phyloP scores from a whole-genome alignment of 768 basidiomycete genomes.

The Stropharia rugosoannulata region DNA sequence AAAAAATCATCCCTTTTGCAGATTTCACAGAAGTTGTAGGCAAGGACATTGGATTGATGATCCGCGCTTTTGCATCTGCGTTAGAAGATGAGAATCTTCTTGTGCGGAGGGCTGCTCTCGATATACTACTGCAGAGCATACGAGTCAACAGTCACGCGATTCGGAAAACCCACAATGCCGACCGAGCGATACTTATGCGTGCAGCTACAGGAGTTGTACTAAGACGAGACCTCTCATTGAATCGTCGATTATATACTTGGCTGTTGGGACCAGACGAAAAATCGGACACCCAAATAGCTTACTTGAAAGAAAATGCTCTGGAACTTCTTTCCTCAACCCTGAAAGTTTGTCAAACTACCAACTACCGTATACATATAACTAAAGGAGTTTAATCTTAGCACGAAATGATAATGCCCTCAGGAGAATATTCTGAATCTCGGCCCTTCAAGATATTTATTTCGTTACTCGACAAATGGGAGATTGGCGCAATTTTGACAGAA shows the following conservation, averaged over 20 bases:
- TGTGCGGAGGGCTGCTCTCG: slow-evolving; percentile 83
- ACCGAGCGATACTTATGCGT: slow-evolving; percentile 81
- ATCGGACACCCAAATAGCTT: slow-evolving; percentile 69
- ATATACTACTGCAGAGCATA: slow-evolving; percentile 78
- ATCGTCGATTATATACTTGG: slow-evolving; percentile 92
- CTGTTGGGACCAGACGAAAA: slow-evolving; percentile 82
- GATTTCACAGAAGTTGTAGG: slow-evolving; percentile 77
- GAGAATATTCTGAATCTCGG: slow-evolving; percentile 73
- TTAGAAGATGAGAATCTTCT: slow-evolving; percentile 94
- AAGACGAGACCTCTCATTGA: slow-evolving; percentile 88
- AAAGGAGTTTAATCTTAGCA: slow-evolving; percentile 36
- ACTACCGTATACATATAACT: not conserved
- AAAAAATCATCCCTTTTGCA: slow-evolving; percentile 12
- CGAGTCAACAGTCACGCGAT: slow-evolving; percentile 72
- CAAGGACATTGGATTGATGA: slow-evolving; percentile 89
- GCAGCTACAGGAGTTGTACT: slow-evolving; percentile 88
- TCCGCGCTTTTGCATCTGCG: slow-evolving; percentile 86
- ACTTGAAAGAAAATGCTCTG: slow-evolving; percentile 70
- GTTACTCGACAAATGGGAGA: slow-evolving; percentile 95
- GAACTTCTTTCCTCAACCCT: slow-evolving; percentile 70
- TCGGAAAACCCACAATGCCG: slow-evolving; percentile 65
- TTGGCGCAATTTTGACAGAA: slow-evolving; percentile 81
- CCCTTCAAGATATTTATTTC: slow-evolving; percentile 98
- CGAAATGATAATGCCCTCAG: slow-evolving; percentile 74
- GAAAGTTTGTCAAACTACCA: slow-evolving; percentile 41